phyloP scores from a whole-genome alignment of 2,329 filamentous ascomycete species.

The Sporothrix brasiliensis region DNA sequence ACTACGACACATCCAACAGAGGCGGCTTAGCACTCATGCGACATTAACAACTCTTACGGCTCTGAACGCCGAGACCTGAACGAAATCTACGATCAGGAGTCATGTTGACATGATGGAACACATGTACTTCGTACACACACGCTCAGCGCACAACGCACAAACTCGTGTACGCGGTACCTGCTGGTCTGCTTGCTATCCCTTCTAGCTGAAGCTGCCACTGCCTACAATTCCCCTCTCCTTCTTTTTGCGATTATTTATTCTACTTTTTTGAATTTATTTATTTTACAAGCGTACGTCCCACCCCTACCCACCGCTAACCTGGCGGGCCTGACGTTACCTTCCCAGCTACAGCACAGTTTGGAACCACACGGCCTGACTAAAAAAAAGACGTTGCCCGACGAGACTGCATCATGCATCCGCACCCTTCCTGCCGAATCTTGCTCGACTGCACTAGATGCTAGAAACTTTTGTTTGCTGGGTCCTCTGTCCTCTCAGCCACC shows the following conservation, averaged over 20 bases:
- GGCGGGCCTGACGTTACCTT: constrained; percentile 20
- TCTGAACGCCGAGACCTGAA: not conserved
- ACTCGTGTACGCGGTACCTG: not conserved
- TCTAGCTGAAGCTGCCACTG: not conserved
- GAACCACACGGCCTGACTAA: constrained; percentile 15
- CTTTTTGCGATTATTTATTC: not conserved
- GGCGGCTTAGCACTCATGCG: not conserved
- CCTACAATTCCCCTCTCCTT: not conserved
- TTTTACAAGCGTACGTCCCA: not conserved
- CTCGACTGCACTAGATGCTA: not conserved
- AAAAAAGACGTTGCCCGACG: constrained; percentile 15
- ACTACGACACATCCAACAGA: constrained; percentile 1
- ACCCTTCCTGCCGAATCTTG: constrained; percentile 19
- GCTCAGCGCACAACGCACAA: not conserved
- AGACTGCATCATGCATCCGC: constrained; percentile 25
- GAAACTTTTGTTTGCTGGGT: not conserved
- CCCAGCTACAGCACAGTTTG: not conserved
- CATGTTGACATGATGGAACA: constrained; percentile 15
- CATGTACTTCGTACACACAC: not conserved
- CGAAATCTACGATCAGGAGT: not conserved
- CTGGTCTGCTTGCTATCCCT: not conserved
- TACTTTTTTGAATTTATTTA: not conserved
- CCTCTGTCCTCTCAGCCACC: constrained; percentile 26
- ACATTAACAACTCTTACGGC: not conserved
- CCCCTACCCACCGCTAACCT: constrained; percentile 2